phyloP scores from a whole-genome alignment of 768 basidiomycete species.

The Psilocybe cubensis region DNA sequence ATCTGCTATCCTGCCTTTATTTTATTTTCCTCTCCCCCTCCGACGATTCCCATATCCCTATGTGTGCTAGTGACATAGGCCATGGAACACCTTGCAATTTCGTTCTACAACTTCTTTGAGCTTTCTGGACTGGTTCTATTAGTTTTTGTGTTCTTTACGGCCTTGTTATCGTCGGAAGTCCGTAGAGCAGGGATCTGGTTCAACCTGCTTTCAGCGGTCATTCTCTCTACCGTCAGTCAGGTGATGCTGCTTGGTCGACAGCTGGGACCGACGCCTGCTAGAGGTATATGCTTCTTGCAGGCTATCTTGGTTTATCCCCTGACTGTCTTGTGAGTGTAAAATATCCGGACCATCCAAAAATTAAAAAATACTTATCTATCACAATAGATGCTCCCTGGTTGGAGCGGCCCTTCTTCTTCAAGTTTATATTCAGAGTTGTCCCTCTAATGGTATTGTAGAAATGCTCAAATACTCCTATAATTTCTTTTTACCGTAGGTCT shows the following conservation, averaged over 20 bases:
- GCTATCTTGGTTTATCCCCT: slow-evolving; percentile 1
- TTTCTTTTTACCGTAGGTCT: neutral
- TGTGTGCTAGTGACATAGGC: neutral
- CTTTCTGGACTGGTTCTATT: neutral
- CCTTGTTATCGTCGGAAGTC: neutral
- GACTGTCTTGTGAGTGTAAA: neutral
- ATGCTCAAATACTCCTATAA: neutral
- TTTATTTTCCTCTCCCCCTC: neutral
- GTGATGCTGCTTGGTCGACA: slow-evolving; percentile 3
- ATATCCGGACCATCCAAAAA: neutral
- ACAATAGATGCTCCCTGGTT: neutral
- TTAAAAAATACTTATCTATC: neutral
- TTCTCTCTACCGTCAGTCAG: neutral
- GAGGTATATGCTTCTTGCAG: neutral
- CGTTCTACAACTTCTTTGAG: neutral
- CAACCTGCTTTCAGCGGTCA: neutral
- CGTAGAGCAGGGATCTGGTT: neutral
- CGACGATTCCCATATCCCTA: no score
- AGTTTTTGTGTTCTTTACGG: neutral
- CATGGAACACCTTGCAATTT: neutral
- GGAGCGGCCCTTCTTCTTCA: neutral
- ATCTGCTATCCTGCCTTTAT: neutral
- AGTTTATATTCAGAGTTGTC: neutral
- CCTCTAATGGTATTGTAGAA: neutral
- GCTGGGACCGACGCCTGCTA: neutral